Evolutionary conservation across 2,329 filamentous ascomycete genomes (phyloP).

Genomic region (Cercospora nicotianae): DNA sequence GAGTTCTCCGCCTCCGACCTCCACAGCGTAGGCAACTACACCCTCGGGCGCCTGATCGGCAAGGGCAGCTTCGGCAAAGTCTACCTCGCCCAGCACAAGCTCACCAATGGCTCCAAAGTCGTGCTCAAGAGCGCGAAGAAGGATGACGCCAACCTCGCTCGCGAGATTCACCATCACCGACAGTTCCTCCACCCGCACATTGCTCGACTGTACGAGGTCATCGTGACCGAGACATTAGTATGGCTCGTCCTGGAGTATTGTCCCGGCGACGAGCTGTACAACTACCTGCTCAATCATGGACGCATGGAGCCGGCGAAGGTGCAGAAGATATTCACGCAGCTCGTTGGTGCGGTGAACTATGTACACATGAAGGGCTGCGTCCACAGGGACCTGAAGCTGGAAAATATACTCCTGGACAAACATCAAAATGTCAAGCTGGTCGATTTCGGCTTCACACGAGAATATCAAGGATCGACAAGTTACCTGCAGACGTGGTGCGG

Average conservation of each 20-base stretch:
- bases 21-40: slow-evolving; percentile 91
- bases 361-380: slow-evolving; percentile 95
- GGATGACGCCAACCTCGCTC: slow-evolving; percentile 89
- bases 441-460: slow-evolving; percentile 96
- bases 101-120: slow-evolving; percentile 98
- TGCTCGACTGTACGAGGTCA: slow-evolving; percentile 93
- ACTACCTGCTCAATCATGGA: slow-evolving; percentile 86
- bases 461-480: slow-evolving; percentile 93
- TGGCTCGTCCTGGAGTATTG: slow-evolving; percentile 98
- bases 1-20: slow-evolving; percentile 93
- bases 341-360: slow-evolving; percentile 91
- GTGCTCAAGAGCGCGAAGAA: slow-evolving; percentile 98
- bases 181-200: slow-evolving; percentile 98
- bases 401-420: slow-evolving; percentile 95
- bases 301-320: slow-evolving; percentile 81
- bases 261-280: slow-evolving; percentile 93
- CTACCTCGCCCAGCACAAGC: slow-evolving; percentile 92
- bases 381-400: slow-evolving; percentile 92
- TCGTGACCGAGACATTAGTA: slow-evolving; percentile 90
- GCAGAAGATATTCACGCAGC: slow-evolving; percentile 92
- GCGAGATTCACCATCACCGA: slow-evolving; percentile 97
- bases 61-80: slow-evolving; percentile 99
- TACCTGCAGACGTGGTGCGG: slow-evolving; percentile 97
- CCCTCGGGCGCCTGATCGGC: slow-evolving; percentile 84
- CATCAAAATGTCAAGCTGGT: slow-evolving; percentile 96